A percentile compares a stretch with the other conserved stretches of the same genome.
These are phyloP conservation scores for Epichloe brachyelytri DNA, from an alignment of 2,329 filamentous ascomycete species.

Conservation along the genomic window DNA sequence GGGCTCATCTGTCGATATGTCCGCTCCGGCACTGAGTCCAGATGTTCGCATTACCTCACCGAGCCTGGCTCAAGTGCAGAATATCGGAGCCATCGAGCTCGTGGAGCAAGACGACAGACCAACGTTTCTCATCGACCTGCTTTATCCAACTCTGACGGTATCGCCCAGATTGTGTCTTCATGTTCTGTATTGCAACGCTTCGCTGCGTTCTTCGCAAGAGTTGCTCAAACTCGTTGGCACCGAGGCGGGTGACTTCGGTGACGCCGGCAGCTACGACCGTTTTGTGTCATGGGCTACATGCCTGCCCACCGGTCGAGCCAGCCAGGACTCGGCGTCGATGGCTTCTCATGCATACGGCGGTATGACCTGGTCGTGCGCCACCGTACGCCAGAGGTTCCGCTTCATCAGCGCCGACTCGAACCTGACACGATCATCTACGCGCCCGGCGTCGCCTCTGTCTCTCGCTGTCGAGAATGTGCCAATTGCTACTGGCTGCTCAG, in stretches of 20 bases:
- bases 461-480: conserved; percentile 23
- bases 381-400: conserved; percentile 53
- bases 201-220: conserved; percentile 44
- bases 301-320: conserved; percentile 37
- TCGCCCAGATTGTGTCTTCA: conserved; percentile 37
- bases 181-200: conserved; percentile 55
- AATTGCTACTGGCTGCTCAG: conserved; percentile 3
- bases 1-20: conserved; percentile 40
- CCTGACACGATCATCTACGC: conserved; percentile 13
- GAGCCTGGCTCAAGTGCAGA: conserved; percentile 37
- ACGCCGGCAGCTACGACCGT: conserved; percentile 37
- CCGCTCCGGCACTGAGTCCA: conserved; percentile 36
- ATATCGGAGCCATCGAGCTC: conserved; percentile 57
- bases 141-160: conserved; percentile 41
- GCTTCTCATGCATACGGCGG: conserved; percentile 49
- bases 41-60: conserved; percentile 35
- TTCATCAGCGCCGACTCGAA: conserved; percentile 48
- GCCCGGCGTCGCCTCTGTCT: conserved; percentile 26
- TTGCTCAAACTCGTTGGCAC: conserved; percentile 44
- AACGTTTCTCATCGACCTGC: conserved; percentile 61
- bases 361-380: conserved; percentile 57
- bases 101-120: conserved; percentile 66
- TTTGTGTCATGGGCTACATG: conserved; percentile 61
- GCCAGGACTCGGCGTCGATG: conserved; percentile 33
- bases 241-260: conserved; percentile 29